phyloP scores from a whole-genome alignment of 306 rosid genomes.

The Corylus heterophylla region DNA sequence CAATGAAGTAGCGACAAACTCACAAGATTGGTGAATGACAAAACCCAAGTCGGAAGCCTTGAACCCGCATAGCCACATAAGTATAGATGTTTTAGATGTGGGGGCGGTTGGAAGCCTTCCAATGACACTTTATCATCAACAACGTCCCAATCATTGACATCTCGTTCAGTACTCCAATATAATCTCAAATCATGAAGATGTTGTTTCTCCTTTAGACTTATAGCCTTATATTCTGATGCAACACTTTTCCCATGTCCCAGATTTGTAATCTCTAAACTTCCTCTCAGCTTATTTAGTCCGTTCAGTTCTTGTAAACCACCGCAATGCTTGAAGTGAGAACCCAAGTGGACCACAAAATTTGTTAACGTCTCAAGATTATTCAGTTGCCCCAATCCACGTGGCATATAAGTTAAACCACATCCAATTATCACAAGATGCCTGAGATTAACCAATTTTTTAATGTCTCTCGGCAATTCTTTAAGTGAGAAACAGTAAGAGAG shows the following conservation, averaged over 20 bases:
- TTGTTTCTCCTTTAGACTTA: background rate
- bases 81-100: background rate
- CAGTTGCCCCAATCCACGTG: slow-evolving; percentile 4
- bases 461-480: slow-evolving; percentile 15
- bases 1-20: too few species aligned
- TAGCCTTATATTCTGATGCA: background rate
- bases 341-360: background rate
- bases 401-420: background rate
- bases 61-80: rapidly evolving
- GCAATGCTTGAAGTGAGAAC: background rate
- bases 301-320: slow-evolving; percentile 7
- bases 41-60: slow-evolving; percentile 6
- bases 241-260: background rate
- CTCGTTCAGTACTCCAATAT: background rate
- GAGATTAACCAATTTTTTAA: background rate
- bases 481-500: background rate
- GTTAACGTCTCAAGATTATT: slow-evolving; percentile 3
- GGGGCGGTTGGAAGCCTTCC: slow-evolving; percentile 17
- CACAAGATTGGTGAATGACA: too few species aligned
- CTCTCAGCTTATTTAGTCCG: slow-evolving; percentile 13
- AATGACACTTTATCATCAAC: background rate
- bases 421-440: slow-evolving; percentile 4
- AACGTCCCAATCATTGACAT: background rate
- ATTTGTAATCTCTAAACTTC: background rate
- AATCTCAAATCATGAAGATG: background rate